Percentiles rank a stretch among this genome's conserved stretches.
phyloP scores from a whole-genome alignment of 2,329 filamentous ascomycete species.

The Ceratocystis lukuohia region DNA sequence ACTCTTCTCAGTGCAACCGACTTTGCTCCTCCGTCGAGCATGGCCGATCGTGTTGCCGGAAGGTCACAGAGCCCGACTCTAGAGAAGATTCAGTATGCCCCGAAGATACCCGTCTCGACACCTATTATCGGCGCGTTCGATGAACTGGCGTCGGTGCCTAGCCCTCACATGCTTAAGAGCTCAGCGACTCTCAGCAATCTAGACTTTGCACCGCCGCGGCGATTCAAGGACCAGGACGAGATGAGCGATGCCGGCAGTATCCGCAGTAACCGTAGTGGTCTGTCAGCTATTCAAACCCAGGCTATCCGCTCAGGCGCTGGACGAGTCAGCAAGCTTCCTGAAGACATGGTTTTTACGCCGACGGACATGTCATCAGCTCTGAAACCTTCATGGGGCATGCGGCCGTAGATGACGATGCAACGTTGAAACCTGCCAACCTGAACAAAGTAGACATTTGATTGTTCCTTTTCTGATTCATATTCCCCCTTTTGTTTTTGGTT shows the following conservation, averaged over 20 bases:
- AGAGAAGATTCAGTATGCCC: slow-evolving; percentile 58
- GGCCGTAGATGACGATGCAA: slow-evolving; percentile 26
- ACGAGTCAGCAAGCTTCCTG: slow-evolving; percentile 71
- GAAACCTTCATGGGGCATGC: slow-evolving; percentile 47
- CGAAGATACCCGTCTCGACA: slow-evolving; percentile 58
- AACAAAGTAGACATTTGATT: slow-evolving; percentile 11
- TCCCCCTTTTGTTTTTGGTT: slow-evolving; percentile 13
- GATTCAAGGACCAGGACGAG: slow-evolving; percentile 48
- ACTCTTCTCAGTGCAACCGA: slow-evolving; percentile 56
- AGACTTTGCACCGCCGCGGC: slow-evolving; percentile 68
- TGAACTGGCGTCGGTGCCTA: slow-evolving; percentile 71
- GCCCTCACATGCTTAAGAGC: slow-evolving; percentile 69
- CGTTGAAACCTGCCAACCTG: slow-evolving; percentile 7
- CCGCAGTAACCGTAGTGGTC: slow-evolving; percentile 52
- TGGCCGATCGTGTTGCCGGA: slow-evolving; percentile 56
- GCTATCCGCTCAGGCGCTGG: slow-evolving; percentile 74
- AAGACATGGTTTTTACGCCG: slow-evolving; percentile 65
- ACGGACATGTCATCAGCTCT: slow-evolving; percentile 49
- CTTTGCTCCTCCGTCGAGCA: slow-evolving; percentile 66
- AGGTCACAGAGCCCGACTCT: slow-evolving; percentile 50
- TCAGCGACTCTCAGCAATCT: slow-evolving; percentile 65
- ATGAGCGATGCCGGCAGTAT: slow-evolving; percentile 57
- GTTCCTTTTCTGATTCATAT: slow-evolving; percentile 16
- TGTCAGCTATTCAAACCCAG: slow-evolving; percentile 55
- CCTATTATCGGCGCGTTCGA: slow-evolving; percentile 76